Base-by-base conservation (phyloP, 1,139 yeast species). In the Pneumocystis carinii region DNA sequence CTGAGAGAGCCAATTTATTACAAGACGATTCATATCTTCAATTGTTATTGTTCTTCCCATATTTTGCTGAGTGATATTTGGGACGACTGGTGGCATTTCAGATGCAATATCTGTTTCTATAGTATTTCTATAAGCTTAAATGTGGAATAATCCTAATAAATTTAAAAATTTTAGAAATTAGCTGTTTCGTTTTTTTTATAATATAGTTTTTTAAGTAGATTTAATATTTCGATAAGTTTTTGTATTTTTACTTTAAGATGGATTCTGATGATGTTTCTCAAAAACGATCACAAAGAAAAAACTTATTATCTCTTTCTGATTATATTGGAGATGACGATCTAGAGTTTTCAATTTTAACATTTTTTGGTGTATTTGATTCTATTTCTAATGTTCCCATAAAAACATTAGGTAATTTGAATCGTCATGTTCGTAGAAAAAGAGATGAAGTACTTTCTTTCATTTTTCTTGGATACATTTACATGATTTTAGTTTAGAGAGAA, bases 1-100 rank as follows among this genome's bases (percentile, higher is more conserved):
- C 72, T 92, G 90, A 73, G 85, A 87, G 68, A 94, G 80, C 59
- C 41, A 39, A 37, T 57, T 57, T 38, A 48, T 48, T 48, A 48
- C 55, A 48, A 48, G 55, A 10, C 55, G 55, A 48, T 48, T 48
- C 55, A 48, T 48, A 12, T 48, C 55, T 48, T 48, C 55, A 48
- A 48, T 48, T 24, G 55, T 48, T 48, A 48, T 29, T 12, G 55
- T 48, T 48, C 55, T 48, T 48, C 55, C 55, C 12, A 48, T 48
- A 17, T 48, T 48, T 24, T 48, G 55, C 15, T 24, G 55, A 48
- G 55, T 12, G 12, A 48, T 29, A 24, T 24, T 48, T 48, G 55
- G 55, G 19, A 48, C 55, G 24, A 48, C n/a, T 48, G 55, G 55
- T 12, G 55, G 32, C 55, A 48, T 48, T 19, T 48, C 24, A n/a